Conservation (phyloP, 208 protist genomes). For the Crithidia sp. region DNA sequence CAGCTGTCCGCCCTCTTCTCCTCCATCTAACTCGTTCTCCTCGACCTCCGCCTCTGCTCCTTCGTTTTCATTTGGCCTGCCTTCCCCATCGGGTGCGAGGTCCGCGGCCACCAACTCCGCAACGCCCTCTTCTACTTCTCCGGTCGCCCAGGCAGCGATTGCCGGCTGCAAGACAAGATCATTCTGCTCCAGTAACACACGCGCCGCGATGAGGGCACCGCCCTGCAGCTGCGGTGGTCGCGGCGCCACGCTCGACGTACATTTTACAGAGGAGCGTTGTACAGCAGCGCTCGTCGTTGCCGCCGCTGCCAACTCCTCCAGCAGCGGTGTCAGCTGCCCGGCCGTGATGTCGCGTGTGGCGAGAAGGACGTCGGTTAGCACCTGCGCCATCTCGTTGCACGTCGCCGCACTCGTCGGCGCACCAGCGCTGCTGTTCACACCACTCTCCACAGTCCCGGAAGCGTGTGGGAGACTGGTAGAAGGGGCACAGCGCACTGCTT, state of each 20-base stretch:
- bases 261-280: not conserved
- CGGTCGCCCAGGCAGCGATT: constrained; percentile 41
- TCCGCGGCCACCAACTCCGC: constrained; percentile 39
- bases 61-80: not conserved
- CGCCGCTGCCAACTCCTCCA: constrained; percentile 49
- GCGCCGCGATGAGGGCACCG: constrained; percentile 53
- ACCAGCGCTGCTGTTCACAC: not conserved
- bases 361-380: constrained; percentile 58
- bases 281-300: constrained; percentile 42
- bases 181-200: constrained; percentile 51
- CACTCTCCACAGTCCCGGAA: not conserved
- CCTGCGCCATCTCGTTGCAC: constrained; percentile 55
- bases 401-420: constrained; percentile 31
- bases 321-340: constrained; percentile 55
- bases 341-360: constrained; percentile 47
- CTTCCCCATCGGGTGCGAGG: not conserved
- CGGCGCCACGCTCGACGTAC: too few species aligned
- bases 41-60: not conserved
- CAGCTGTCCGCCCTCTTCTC: not conserved
- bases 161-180: constrained; percentile 55
- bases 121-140: constrained; percentile 46
- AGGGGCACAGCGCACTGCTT: constrained; percentile 35
- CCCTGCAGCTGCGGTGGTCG: constrained; percentile 8
- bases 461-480: not conserved
- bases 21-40: not conserved